Conservation (phyloP, 208 protist species). For the Crithidia mellificae region DNA sequence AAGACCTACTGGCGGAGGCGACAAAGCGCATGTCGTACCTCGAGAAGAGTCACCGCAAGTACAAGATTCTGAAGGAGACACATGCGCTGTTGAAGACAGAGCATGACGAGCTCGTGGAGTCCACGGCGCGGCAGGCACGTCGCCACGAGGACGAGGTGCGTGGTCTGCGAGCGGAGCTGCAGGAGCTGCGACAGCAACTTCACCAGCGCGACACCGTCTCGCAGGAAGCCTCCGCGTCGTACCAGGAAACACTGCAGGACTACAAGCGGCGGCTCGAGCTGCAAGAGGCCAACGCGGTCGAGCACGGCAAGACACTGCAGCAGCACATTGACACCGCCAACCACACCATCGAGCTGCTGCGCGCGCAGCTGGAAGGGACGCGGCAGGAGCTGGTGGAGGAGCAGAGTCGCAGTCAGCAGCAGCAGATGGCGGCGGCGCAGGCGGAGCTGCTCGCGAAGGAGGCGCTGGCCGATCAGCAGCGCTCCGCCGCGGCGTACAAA, state of each 20-base stretch:
- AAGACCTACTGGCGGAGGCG: constrained; percentile 69
- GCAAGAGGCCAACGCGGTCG: constrained; percentile 28
- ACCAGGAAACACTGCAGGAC: constrained; percentile 42
- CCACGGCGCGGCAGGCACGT: constrained; percentile 16
- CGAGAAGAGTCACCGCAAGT: constrained; percentile 72
- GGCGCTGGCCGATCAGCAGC: constrained; percentile 49
- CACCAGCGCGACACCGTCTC: constrained; percentile 42
- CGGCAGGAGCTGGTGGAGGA: constrained; percentile 57
- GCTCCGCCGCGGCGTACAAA: constrained; percentile 45
- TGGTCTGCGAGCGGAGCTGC: constrained; percentile 21
- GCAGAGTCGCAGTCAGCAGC: constrained; percentile 49
- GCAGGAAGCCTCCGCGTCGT: constrained; percentile 32
- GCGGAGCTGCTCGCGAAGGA: constrained; percentile 48
- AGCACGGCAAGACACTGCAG: constrained; percentile 39
- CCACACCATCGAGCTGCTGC: constrained; percentile 56
- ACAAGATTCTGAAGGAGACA: constrained; percentile 69
- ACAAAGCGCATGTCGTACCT: constrained; percentile 53
- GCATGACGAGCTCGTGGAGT: constrained; percentile 28
- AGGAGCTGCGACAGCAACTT: constrained; percentile 44
- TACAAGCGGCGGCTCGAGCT: constrained; percentile 51
- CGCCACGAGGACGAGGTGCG: constrained; percentile 34
- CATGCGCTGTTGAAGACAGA: constrained; percentile 32
- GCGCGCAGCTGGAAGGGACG: constrained; percentile 54
- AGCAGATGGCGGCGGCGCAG: constrained; percentile 48
- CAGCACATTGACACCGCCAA: constrained; percentile 55